Evolutionary conservation across 805 yeast genomes (phyloP), one percentile per base, ranked within the genome.

Genomic region (Cyberlindnera mrakii): DNA sequence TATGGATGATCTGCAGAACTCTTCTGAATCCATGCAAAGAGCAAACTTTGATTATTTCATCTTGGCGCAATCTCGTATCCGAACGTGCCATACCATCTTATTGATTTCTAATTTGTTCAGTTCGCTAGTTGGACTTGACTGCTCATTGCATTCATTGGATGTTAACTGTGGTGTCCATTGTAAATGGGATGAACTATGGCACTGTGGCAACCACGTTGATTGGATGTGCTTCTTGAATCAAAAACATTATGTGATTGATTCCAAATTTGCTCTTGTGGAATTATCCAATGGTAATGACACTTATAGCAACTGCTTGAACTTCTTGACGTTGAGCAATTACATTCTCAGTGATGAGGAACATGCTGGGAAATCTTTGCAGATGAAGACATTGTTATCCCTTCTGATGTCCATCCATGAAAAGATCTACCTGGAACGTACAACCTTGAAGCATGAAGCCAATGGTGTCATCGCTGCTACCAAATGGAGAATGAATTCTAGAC

Each of bases 41-140:
- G 64, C 63, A 35, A 60, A 63, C 41, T 71, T 64, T 48, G 55
- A 68, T 17, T 78, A 78, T 49, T 85, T 82, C 53, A 72, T 88
- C 32, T 68, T 72, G 40, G 75, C 81, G 20, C 96, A 90, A 64
- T 77, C 89, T 30, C 82, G 93, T 45, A 75, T 78, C 23, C 74
- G 97, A 54, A 82, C 88, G 0, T 73, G 85, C 57, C 87, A 83
- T 53, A 78, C 78, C 31, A 71, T 81, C 11, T 71, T 82, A 49
- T 70, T 79, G 39, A 70, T 82, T 17, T 74, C 84, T 9, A 74
- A 81, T 15, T 52, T 81, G 46, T 70, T 80, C 46, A 74, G 84
- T 7, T 63, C 73, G 1, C 54, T 70, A 47, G 68, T 70, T 35
- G 76, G 75, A 7, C 47, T 69, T 25, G 71, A 70, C 40, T 68